These are phyloP conservation scores for Elsinoe arachidis DNA, from an alignment of 2,329 filamentous ascomycete genomes.

Conservation along the genomic window DNA sequence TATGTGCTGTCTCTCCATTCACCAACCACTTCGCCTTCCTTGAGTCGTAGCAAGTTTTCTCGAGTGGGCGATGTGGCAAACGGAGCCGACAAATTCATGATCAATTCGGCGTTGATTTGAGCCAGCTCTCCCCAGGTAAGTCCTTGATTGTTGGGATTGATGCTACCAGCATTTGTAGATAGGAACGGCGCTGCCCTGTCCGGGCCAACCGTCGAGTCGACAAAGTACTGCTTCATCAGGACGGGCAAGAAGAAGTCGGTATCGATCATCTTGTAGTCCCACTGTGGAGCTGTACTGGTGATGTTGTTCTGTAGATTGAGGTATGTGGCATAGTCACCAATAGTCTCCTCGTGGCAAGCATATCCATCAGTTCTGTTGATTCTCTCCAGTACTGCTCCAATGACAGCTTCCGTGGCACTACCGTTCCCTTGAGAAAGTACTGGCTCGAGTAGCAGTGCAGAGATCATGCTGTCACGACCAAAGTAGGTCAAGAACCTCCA, in stretches of 20 bases:
- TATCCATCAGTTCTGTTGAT: slow-evolving; percentile 52
- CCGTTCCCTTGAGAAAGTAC: slow-evolving; percentile 48
- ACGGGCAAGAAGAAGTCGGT: slow-evolving; percentile 54
- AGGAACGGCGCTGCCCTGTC: slow-evolving; percentile 32
- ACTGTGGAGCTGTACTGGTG: slow-evolving; percentile 44
- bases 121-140: slow-evolving; percentile 47
- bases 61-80: slow-evolving; percentile 39
- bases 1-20: slow-evolving; percentile 56
- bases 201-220: slow-evolving; percentile 37
- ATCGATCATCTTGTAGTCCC: slow-evolving; percentile 43
- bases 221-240: slow-evolving; percentile 51
- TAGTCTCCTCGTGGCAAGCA: slow-evolving; percentile 57
- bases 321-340: slow-evolving; percentile 57
- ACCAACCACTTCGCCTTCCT: slow-evolving; percentile 46
- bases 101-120: slow-evolving; percentile 47
- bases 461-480: slow-evolving; percentile 56
- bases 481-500: slow-evolving; percentile 62
- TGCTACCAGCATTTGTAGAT: slow-evolving; percentile 34
- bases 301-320: slow-evolving; percentile 48
- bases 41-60: slow-evolving; percentile 51
- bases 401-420: slow-evolving; percentile 52
- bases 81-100: slow-evolving; percentile 47
- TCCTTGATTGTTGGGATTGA: slow-evolving; percentile 44
- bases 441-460: slow-evolving; percentile 48
- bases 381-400: slow-evolving; percentile 52